Conservation (phyloP, 805 yeast species). For the Kuraishia hungarica region DNA sequence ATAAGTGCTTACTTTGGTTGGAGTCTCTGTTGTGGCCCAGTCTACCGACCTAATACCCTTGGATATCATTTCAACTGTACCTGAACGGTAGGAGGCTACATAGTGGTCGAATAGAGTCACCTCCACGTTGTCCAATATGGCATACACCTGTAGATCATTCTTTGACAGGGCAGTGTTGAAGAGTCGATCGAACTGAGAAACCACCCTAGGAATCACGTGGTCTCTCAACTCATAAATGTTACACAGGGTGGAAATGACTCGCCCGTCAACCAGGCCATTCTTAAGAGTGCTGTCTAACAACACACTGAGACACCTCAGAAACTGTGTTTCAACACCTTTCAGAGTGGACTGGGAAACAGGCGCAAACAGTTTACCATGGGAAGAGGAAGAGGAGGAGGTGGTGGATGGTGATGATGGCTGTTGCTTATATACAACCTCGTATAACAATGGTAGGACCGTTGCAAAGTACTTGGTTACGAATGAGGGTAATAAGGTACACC, state of each 20-base stretch:
- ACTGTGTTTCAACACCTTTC: slow-evolving; percentile 21
- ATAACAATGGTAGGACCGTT: slow-evolving; percentile 23
- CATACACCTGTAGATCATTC: slow-evolving; percentile 34
- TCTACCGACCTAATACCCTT: slow-evolving; percentile 30
- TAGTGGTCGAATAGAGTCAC: slow-evolving; percentile 45
- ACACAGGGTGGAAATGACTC: slow-evolving; percentile 34
- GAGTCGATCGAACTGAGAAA: slow-evolving; percentile 39
- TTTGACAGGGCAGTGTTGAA: slow-evolving; percentile 38
- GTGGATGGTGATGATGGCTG: not conserved
- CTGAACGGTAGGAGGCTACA: slow-evolving; percentile 36
- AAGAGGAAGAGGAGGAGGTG: too few relatives aligned
- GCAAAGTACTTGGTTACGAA: slow-evolving; percentile 29
- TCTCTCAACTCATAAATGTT: slow-evolving; percentile 42
- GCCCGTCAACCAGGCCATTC: slow-evolving; percentile 28
- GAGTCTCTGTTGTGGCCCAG: slow-evolving; percentile 30
- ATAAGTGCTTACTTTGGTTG: slow-evolving; percentile 34
- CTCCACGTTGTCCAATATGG: slow-evolving; percentile 39
- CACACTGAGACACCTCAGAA: slow-evolving; percentile 24
- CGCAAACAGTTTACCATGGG: slow-evolving; percentile 3
- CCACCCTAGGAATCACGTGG: slow-evolving; percentile 36
- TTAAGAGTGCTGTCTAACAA: slow-evolving; percentile 36
- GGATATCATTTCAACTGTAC: slow-evolving; percentile 28
- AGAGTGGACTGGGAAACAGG: slow-evolving; percentile 24
- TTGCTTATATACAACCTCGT: slow-evolving; percentile 8
- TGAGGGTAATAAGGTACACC: slow-evolving; percentile 27